A percentile compares a stretch with the other conserved stretches of the same genome.
Conservation (phyloP, 1,139 yeast genomes). For the Meyerozyma athensensis region DNA sequence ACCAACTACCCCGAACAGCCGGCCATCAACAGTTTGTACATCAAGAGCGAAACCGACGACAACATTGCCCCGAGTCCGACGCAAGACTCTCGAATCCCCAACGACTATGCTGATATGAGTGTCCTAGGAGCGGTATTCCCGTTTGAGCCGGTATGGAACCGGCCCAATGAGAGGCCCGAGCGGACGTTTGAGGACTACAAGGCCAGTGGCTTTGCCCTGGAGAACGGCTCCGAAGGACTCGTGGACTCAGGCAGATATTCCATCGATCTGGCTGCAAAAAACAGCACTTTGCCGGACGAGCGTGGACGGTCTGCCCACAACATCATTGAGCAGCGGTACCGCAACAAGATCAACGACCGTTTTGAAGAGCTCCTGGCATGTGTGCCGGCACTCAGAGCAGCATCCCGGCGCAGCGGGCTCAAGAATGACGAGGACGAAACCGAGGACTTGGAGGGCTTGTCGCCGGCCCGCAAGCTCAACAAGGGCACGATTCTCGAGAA, state of each 20-base stretch:
- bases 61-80: not conserved
- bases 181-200: too few relatives aligned
- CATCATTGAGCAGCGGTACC: conserved; percentile 42
- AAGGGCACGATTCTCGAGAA: conserved; percentile 43
- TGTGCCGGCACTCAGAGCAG: conserved; percentile 38
- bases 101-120: not conserved
- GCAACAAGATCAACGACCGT: conserved; percentile 44
- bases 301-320: conserved; percentile 34
- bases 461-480: conserved; percentile 42
- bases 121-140: not conserved
- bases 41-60: not conserved
- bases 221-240: too few relatives aligned
- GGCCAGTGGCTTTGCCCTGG: too few relatives aligned
- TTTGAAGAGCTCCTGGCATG: conserved; percentile 36
- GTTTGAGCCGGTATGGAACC: not conserved
- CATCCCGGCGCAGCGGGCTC: conserved; percentile 18
- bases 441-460: conserved; percentile 38
- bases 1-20: too few relatives aligned
- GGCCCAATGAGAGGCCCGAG: too few relatives aligned
- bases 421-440: conserved; percentile 15
- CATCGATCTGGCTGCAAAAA: too few relatives aligned
- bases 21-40: not conserved
- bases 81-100: too few relatives aligned
- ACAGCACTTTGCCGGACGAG: too few relatives aligned
- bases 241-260: too few relatives aligned